These are phyloP conservation scores for Sarcocystis neurona DNA, from an alignment of 169 alveolate species.

Conservation along the genomic window DNA sequence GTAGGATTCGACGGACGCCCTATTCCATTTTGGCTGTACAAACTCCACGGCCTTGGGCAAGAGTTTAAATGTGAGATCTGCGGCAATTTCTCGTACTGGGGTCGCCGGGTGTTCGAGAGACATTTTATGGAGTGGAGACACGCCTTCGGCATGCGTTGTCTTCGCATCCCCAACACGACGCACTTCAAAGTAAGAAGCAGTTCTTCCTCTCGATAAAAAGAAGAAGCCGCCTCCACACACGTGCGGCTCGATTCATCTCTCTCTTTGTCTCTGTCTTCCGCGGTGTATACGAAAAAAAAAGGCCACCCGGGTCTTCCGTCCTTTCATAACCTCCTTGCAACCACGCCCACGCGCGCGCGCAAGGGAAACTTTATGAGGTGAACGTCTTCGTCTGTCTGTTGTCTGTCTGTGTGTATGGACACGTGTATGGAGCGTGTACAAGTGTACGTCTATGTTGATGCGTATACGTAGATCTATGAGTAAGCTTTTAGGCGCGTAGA, in stretches of 20 bases:
- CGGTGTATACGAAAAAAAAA: too few species aligned
- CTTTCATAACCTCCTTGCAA: too few species aligned
- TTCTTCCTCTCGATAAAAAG: conserved; percentile 76
- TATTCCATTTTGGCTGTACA: conserved; percentile 99
- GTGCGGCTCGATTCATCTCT: background rate
- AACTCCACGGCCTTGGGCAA: conserved; percentile 96
- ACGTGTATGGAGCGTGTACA: background rate
- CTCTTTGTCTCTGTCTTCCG: background rate
- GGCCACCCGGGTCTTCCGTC: background rate
- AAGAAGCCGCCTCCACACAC: conserved; percentile 78
- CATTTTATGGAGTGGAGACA: conserved; percentile 99
- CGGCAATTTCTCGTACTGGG: conserved; percentile 99
- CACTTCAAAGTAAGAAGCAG: conserved; percentile 94
- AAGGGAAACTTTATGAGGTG: too few species aligned
- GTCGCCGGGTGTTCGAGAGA: conserved; percentile 97
- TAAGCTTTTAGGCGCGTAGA: too few species aligned
- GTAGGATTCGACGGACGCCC: conserved; percentile 99
- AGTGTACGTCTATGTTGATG: background rate
- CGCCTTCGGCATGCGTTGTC: conserved; percentile 98
- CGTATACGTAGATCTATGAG: too few species aligned
- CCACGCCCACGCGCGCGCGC: too few species aligned
- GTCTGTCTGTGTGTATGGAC: background rate
- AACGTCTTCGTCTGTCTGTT: too few species aligned
- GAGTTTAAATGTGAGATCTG: conserved; percentile 98
- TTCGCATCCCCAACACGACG: conserved; percentile 98